These are phyloP conservation scores for Myriosclerotinia curreyana DNA, from an alignment of 2,329 filamentous ascomycete genomes.

Conservation along the genomic window DNA sequence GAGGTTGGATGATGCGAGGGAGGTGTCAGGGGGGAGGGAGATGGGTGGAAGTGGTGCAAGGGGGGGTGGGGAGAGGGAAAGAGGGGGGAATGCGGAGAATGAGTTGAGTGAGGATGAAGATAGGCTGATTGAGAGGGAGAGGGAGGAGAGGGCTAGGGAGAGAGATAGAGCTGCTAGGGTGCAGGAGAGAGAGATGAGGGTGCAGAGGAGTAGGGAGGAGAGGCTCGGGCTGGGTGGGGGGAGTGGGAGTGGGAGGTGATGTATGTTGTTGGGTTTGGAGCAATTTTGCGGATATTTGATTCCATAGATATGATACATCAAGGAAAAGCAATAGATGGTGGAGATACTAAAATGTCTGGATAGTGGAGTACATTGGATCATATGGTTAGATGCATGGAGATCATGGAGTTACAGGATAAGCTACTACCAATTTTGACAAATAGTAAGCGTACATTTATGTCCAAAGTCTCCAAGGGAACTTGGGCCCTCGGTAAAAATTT, in stretches of 20 bases:
- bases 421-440: neutral
- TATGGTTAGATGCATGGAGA: neutral
- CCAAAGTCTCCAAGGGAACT: too few species aligned
- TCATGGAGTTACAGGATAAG: slow-evolving; percentile 4
- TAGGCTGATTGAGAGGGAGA: slow-evolving; percentile 27
- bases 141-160: neutral
- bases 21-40: neutral
- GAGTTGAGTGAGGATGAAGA: slow-evolving; percentile 22
- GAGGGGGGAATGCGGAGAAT: slow-evolving; percentile 6
- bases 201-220: slow-evolving; percentile 39
- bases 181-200: slow-evolving; percentile 32
- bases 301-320: neutral
- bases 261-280: neutral
- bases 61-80: neutral
- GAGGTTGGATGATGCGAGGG: slow-evolving; percentile 22
- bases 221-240: slow-evolving; percentile 38
- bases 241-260: slow-evolving; percentile 12
- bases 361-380: slow-evolving; percentile 1
- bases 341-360: neutral
- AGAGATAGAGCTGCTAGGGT: slow-evolving; percentile 19
- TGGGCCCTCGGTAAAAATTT: too few species aligned
- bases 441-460: too few species aligned
- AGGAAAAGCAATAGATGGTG: neutral
- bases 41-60: neutral
- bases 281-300: neutral